Conservation (phyloP, 768 basidiomycete species). For the Fibroporia radiculosa region DNA sequence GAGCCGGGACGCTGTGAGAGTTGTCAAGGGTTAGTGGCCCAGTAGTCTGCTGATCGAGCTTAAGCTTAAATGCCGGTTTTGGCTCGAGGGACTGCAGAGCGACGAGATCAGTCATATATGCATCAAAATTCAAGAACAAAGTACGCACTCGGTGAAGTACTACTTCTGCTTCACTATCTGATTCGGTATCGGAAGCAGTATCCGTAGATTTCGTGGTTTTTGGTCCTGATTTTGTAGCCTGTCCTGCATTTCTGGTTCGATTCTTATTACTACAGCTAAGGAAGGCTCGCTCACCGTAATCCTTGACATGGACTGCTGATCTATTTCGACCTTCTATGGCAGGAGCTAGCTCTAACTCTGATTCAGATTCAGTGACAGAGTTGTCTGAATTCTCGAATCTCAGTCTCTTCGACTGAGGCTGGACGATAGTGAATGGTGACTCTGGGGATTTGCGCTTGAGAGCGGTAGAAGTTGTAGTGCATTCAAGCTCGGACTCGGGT, state of each 20-base stretch:
- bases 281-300: not conserved
- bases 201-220: constrained; percentile 21
- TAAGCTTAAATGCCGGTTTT: constrained; percentile 48
- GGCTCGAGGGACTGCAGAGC: constrained; percentile 31
- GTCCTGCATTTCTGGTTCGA: not conserved
- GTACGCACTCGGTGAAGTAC: not conserved
- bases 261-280: not conserved
- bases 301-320: not conserved
- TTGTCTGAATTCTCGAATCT: constrained; percentile 3
- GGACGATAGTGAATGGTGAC: not conserved
- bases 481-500: constrained; percentile 2
- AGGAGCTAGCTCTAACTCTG: constrained; percentile 21
- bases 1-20: constrained; percentile 46
- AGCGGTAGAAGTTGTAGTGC: not conserved
- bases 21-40: constrained; percentile 47
- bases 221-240: not conserved
- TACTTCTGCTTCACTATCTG: constrained; percentile 27
- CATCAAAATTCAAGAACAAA: not conserved
- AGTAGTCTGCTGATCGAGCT: constrained; percentile 31
- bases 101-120: not conserved
- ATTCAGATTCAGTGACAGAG: constrained; percentile 38
- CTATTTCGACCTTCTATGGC: not conserved
- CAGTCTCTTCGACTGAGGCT: not conserved
- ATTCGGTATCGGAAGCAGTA: constrained; percentile 30
- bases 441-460: not conserved